phyloP scores from a whole-genome alignment of 495 filamentous ascomycete genomes.

The Lepraria neglecta region DNA sequence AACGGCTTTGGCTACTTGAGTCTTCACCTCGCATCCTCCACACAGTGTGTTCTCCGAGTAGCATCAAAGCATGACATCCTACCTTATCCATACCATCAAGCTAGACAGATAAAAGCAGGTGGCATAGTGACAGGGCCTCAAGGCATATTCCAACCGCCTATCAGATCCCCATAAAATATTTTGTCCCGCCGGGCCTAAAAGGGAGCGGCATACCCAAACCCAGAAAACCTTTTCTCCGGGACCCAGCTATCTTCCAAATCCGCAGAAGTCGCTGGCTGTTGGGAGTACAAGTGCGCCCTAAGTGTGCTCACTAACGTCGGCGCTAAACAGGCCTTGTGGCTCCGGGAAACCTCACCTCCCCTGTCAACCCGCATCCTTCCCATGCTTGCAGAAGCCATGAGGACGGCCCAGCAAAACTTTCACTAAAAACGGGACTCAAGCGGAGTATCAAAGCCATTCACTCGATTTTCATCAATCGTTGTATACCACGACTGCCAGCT shows the following conservation, averaged over 20 bases:
- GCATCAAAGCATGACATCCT: not conserved
- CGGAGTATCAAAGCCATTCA: conserved; percentile 16
- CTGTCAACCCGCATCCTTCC: conserved; percentile 7
- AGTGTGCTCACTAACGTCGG: conserved; percentile 10
- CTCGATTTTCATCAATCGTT: conserved; percentile 3
- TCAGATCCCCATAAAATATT: conserved; percentile 13
- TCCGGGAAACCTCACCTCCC: conserved; percentile 15
- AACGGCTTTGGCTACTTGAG: conserved; percentile 6
- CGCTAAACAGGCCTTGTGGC: conserved; percentile 1
- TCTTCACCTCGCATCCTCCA: conserved; percentile 1
- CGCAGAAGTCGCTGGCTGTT: not conserved
- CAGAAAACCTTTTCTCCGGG: conserved; percentile 1
- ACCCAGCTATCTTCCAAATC: conserved; percentile 1
- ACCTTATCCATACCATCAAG: not conserved
- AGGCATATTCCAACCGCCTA: conserved; percentile 14
- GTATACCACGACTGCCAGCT: conserved; percentile 2
- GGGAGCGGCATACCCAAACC: conserved; percentile 3
- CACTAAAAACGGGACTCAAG: conserved; percentile 10
- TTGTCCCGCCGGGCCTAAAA: conserved; percentile 12
- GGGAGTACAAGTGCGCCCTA: conserved; percentile 5
- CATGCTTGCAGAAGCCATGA: conserved; percentile 20
- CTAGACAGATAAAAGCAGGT: conserved; percentile 11
- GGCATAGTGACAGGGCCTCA: not conserved
- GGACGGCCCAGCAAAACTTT: conserved; percentile 20
- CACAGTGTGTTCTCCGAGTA: not conserved